Evolutionary conservation across 805 yeast species (phyloP).

Genomic region (Candida ficus): DNA sequence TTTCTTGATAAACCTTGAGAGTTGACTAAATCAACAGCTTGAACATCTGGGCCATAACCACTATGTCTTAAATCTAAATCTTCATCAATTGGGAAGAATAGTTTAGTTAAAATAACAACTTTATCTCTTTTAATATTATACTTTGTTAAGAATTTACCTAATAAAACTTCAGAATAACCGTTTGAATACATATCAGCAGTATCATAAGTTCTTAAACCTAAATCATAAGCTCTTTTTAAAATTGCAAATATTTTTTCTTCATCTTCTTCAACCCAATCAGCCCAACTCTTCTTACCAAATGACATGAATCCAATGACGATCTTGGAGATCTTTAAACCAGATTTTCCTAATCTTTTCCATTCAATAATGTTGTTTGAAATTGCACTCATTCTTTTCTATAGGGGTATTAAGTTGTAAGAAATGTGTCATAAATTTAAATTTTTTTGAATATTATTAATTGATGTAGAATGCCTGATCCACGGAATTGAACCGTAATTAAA

Average conservation of each 20-base stretch:
- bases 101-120: conserved; percentile 52
- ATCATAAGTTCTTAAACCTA: conserved; percentile 43
- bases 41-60: conserved; percentile 7
- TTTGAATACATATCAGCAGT: conserved; percentile 47
- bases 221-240: conserved; percentile 40
- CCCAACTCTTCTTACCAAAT: conserved; percentile 31
- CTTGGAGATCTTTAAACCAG: conserved; percentile 45
- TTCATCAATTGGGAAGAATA: conserved; percentile 15
- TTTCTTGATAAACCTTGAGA: conserved; percentile 40
- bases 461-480: too few relatives aligned
- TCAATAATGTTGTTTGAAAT: too few relatives aligned
- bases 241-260: conserved; percentile 39
- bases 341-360: conserved; percentile 31
- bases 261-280: conserved; percentile 41
- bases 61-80: too few relatives aligned
- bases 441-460: too few relatives aligned
- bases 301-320: conserved; percentile 52
- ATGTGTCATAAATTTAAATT: too few relatives aligned
- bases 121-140: conserved; percentile 48
- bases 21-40: conserved; percentile 27
- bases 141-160: conserved; percentile 50
- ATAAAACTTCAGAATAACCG: conserved; percentile 41
- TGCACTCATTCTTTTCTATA: too few relatives aligned
- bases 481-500: too few relatives aligned
- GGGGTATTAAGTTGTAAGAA: too few relatives aligned